Percentiles rank a stretch among this genome's conserved stretches.
Evolutionary conservation across 2,329 filamentous ascomycete genomes (phyloP).

Genomic region (Penicillium sp.): DNA sequence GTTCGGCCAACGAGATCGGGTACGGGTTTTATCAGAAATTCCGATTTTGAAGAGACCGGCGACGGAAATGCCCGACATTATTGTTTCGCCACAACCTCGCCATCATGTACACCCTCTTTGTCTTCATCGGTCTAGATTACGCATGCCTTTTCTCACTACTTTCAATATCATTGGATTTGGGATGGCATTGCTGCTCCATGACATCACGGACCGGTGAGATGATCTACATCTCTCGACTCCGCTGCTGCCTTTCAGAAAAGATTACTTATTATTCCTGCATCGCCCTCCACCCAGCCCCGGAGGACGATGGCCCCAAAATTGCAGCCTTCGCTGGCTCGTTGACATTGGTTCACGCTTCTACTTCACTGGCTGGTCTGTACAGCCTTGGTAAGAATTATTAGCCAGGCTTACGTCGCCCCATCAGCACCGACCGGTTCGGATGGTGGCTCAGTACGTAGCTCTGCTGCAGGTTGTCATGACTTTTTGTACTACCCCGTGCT

Average conservation of each 20-base stretch:
- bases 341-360: not conserved
- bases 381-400: not conserved
- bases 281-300: no score
- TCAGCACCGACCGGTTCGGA: not conserved
- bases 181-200: not conserved
- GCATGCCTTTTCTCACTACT: not conserved
- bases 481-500: not conserved
- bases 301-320: not conserved
- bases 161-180: not conserved
- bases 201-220: conserved; percentile 4
- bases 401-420: not conserved
- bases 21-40: not conserved
- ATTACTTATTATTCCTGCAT: not conserved
- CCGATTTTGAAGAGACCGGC: not conserved
- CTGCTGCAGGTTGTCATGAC: not conserved
- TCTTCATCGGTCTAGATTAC: not conserved
- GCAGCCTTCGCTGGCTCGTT: not conserved
- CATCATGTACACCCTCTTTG: not conserved
- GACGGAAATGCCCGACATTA: not conserved
- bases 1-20: not conserved
- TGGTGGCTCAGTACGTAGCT: not conserved
- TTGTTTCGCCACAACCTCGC: not conserved
- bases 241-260: not conserved
- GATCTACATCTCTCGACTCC: not conserved
- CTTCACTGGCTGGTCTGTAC: not conserved